Conservation (phyloP, 164 flowering plant genomes). For the Aristolochia fimbriata region DNA sequence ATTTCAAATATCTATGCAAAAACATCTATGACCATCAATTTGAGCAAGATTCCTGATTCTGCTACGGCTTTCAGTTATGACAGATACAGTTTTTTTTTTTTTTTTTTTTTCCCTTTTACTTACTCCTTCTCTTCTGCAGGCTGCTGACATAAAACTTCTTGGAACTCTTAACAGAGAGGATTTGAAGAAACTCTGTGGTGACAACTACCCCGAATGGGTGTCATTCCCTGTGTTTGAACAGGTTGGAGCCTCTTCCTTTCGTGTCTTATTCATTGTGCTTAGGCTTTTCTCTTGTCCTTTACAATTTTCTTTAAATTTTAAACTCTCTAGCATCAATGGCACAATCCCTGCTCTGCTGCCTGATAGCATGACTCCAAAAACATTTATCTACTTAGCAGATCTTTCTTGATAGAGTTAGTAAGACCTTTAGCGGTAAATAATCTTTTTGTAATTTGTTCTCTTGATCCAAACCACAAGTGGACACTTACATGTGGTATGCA, state of each 20-base stretch:
- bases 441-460: too few species aligned
- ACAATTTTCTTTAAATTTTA: too few species aligned
- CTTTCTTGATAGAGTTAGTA: too few species aligned
- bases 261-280: neutral
- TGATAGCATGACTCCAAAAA: too few species aligned
- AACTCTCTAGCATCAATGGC: too few species aligned
- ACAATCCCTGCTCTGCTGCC: too few species aligned
- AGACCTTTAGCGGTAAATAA: too few species aligned
- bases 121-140: constrained; percentile 35
- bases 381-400: too few species aligned
- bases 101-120: constrained; percentile 2
- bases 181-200: constrained; percentile 89
- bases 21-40: neutral
- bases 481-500: too few species aligned
- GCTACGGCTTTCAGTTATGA: neutral
- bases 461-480: too few species aligned
- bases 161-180: constrained; percentile 77
- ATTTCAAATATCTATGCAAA: neutral
- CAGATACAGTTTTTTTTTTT: neutral
- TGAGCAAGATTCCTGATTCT: neutral
- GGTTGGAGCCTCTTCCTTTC: constrained; percentile 27
- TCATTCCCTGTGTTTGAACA: constrained; percentile 93
- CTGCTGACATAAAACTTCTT: constrained; percentile 77
- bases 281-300: too few species aligned
- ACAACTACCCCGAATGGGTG: constrained; percentile 89